A percentile compares a stretch with the other conserved stretches of the same genome.
phyloP scores from a whole-genome alignment of 805 yeast genomes.

The Kodamaea hsintzibuensis region DNA sequence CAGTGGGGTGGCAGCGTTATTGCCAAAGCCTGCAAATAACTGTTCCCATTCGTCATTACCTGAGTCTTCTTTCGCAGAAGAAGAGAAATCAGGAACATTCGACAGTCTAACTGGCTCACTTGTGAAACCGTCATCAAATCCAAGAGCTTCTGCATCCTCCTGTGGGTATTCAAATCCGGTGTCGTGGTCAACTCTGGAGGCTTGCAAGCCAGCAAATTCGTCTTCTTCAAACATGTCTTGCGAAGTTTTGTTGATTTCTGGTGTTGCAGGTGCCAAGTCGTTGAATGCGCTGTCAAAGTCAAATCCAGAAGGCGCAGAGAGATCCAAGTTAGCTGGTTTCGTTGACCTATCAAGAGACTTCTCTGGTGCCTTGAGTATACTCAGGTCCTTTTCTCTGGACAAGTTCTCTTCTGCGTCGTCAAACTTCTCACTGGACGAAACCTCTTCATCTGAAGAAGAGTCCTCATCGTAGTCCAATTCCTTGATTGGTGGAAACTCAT shows the following conservation, averaged over 20 bases:
- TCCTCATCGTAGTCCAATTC: conserved; percentile 55
- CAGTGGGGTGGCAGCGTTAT: conserved; percentile 22
- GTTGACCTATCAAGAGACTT: background rate
- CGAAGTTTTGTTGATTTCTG: conserved; percentile 13
- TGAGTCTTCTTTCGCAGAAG: conserved; percentile 12
- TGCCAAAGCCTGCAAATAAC: conserved; percentile 85
- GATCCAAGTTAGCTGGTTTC: background rate
- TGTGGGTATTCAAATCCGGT: conserved; percentile 28
- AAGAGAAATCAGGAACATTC: conserved; percentile 17
- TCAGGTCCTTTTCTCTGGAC: conserved; percentile 8
- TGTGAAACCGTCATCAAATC: conserved; percentile 34
- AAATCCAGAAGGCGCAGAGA: conserved; percentile 11
- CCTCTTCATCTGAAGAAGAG: conserved; percentile 33
- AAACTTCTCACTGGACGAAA: conserved; percentile 28
- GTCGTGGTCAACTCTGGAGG: conserved; percentile 31
- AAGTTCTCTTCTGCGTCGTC: conserved; percentile 39
- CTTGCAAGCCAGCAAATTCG: conserved; percentile 41
- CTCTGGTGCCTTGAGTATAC: background rate
- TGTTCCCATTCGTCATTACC: conserved; percentile 89
- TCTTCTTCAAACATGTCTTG: conserved; percentile 33
- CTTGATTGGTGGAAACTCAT: conserved; percentile 64
- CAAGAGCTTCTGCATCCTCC: conserved; percentile 21
- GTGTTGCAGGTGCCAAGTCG: conserved; percentile 37
- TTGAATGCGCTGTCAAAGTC: conserved; percentile 40
- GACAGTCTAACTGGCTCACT: conserved; percentile 9